Evolutionary conservation across 148 eudicot species (phyloP), one percentile per base, ranked within the genome.

Genomic region (Drosera capensis): DNA sequence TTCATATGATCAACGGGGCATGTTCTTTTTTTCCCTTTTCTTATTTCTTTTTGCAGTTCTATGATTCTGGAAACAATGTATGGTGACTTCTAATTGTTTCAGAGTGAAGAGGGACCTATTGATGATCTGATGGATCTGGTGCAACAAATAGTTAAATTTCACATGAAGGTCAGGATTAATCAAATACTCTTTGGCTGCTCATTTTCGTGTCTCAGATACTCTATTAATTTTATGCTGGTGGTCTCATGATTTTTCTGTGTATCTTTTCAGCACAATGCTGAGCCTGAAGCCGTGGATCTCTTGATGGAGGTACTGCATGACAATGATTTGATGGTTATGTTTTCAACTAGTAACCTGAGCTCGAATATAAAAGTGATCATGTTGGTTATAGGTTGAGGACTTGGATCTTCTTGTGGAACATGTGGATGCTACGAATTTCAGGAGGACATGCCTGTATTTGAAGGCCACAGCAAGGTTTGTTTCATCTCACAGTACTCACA

Each of bases 211-310:
- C n/a, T n/a, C n/a, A n/a, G n/a, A n/a, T n/a, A n/a, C n/a, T n/a
- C n/a, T n/a, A n/a, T n/a, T n/a, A n/a, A 23, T 37, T 40, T 57
- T 16, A 14, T 25, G 8, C 40, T 39, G 35, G 29, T 62, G 31
- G 21, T 41, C n/a, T n/a, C n/a, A n/a, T 15, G 14, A 25, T 45
- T 36, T 26, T 37, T 26, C 16, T 43, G 41, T 65, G 26, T 8
- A n/a, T 53, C 72, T 59, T 54, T 76, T 64, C 80, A 90, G 97
- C 97, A 90, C 63, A 90, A 90, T 70, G 95, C 93, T 14, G 97
- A 90, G 64, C 86, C 78, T 36, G 97, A 90, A 68, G 97, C 97
- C 30, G 93, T 80, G 14, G 95, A 90, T 84, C 79, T 90, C 67
- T 57, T 90, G 13, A 90, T 84, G 93, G 93, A 90, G 95, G 97